Evolutionary conservation across 1,284 basidiomycete species (phyloP).

Genomic region (Phellinidium pouzarii): DNA sequence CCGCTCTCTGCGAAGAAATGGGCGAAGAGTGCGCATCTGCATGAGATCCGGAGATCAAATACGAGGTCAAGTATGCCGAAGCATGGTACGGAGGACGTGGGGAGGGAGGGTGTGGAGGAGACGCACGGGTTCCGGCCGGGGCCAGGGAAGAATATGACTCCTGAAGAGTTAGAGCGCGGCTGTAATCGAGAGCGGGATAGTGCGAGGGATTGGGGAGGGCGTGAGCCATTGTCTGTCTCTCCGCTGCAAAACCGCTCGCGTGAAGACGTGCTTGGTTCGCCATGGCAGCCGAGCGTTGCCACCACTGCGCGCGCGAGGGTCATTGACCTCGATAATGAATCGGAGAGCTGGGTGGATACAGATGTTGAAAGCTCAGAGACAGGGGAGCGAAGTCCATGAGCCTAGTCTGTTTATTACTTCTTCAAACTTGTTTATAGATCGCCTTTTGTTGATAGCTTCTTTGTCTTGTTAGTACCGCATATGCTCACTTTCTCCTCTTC

Average conservation of each 20-base stretch:
- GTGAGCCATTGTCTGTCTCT: conserved; percentile 11
- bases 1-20: conserved; percentile 50
- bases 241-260: conserved; percentile 14
- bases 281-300: not conserved
- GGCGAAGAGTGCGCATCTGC: conserved; percentile 66
- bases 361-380: conserved; percentile 20
- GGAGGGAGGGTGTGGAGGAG: conserved; percentile 15
- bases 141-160: no score
- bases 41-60: conserved; percentile 34
- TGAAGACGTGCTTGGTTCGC: not conserved
- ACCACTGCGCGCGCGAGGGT: not conserved
- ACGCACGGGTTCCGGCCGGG: not conserved
- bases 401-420: not conserved
- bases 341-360: conserved; percentile 22
- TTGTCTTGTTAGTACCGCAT: not conserved
- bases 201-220: not conserved
- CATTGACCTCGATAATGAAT: conserved; percentile 16
- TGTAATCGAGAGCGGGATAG: no score
- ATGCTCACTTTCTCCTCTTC: not conserved
- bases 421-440: not conserved
- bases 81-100: not conserved
- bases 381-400: conserved; percentile 1
- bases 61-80: not conserved
- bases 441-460: not conserved
- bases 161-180: no score